These are phyloP conservation scores for Xylaria sp. DNA, from an alignment of 2,329 filamentous ascomycete genomes.

Conservation along the genomic window DNA sequence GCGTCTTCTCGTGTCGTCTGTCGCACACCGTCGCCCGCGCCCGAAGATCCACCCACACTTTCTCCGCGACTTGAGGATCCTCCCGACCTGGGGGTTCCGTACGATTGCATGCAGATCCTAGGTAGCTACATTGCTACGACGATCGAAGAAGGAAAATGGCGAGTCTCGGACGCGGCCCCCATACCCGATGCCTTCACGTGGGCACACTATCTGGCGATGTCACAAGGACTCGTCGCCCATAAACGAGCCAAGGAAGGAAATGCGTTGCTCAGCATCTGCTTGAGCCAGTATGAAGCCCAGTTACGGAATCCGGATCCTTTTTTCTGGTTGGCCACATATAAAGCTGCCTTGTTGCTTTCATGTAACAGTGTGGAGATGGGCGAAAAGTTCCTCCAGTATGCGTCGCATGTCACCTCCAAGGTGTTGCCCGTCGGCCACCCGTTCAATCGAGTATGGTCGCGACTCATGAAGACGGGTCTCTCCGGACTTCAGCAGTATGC, in stretches of 20 bases:
- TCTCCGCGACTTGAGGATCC: slow-evolving; percentile 26
- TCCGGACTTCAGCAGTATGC: slow-evolving; percentile 24
- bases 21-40: slow-evolving; percentile 27
- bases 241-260: slow-evolving; percentile 28
- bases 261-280: slow-evolving; percentile 25
- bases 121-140: slow-evolving; percentile 24
- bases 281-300: slow-evolving; percentile 28
- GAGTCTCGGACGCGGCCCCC: slow-evolving; percentile 19
- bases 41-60: slow-evolving; percentile 19
- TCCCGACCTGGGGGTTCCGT: slow-evolving; percentile 24
- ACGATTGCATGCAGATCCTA: slow-evolving; percentile 30
- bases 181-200: slow-evolving; percentile 29
- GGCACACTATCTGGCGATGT: slow-evolving; percentile 29
- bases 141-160: slow-evolving; percentile 26
- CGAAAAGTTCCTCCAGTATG: slow-evolving; percentile 27
- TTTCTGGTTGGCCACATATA: slow-evolving; percentile 31
- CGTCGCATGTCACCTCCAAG: slow-evolving; percentile 25
- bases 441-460: slow-evolving; percentile 28
- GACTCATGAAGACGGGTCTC: slow-evolving; percentile 26
- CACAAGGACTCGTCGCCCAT: slow-evolving; percentile 29
- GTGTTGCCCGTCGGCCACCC: slow-evolving; percentile 26
- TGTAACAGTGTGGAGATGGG: slow-evolving; percentile 22
- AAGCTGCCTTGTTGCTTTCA: slow-evolving; percentile 28
- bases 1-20: slow-evolving; percentile 23
- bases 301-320: slow-evolving; percentile 27